Evolutionary conservation across 2,329 filamentous ascomycete genomes (phyloP).

Genomic region (Verticillium zaregamsianum): DNA sequence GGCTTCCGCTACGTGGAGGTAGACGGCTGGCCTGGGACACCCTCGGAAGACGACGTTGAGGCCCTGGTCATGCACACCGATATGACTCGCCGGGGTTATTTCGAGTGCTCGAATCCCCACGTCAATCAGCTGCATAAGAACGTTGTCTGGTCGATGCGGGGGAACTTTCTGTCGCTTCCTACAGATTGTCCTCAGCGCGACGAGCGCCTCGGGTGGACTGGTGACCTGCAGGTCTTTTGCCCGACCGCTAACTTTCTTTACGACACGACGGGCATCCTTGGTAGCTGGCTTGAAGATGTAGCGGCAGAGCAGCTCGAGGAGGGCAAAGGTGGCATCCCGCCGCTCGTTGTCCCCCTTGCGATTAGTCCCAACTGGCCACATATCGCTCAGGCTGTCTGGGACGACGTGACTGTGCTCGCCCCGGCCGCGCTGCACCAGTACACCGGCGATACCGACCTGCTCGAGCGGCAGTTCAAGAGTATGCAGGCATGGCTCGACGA

Average conservation of each 20-base stretch:
- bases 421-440: constrained; percentile 35
- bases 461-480: constrained; percentile 28
- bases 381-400: constrained; percentile 34
- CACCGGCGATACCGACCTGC: constrained; percentile 29
- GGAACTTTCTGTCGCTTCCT: neutral
- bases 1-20: constrained; percentile 37
- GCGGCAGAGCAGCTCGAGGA: constrained; percentile 30
- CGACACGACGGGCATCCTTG: neutral
- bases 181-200: neutral
- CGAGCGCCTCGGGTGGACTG: constrained; percentile 1
- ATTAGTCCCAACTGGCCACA: constrained; percentile 19
- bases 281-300: neutral
- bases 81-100: constrained; percentile 43
- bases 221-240: neutral
- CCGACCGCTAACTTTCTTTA: neutral
- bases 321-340: constrained; percentile 25
- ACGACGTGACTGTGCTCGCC: constrained; percentile 33
- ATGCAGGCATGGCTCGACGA: constrained; percentile 8
- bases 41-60: constrained; percentile 10
- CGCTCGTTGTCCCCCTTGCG: constrained; percentile 24
- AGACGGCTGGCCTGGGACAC: neutral
- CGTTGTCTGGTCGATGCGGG: neutral
- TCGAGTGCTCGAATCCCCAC: constrained; percentile 27
- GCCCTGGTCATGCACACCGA: constrained; percentile 45
- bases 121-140: neutral